Evolutionary conservation across 805 yeast species (phyloP), one percentile per base, ranked within the genome.

Genomic region (Peterozyma xylosa): DNA sequence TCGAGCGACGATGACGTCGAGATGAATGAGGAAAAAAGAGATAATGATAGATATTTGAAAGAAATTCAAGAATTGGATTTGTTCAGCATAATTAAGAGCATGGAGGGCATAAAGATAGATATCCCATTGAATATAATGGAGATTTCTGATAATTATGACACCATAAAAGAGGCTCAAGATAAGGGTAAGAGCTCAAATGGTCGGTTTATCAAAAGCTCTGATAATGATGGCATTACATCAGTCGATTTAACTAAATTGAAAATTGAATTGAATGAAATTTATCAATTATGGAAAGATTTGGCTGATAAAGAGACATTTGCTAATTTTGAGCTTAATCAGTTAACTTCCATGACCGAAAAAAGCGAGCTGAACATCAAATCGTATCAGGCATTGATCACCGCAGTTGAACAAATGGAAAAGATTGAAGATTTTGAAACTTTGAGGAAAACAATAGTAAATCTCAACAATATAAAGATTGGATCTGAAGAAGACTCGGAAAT

Each of bases 41-140:
- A 14, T 3, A n/a, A 38, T 32, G 39, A 44, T 15, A 33, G 21
- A 13, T 13, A 11, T 13, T 33, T 4, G 6, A 7, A 34, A 32
- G 29, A 32, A 17, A 17, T 51, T 48, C 17, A 48, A 27, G 42
- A 49, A 7, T 21, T 64, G 5, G 64, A 60, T 33, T 46, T 73
- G 9, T 69, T 59, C 46, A 50, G 58, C 2, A 48, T 68, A n/a
- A 62, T 74, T 11, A 64, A 62, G 29, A 55, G 50, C 11, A 47
- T 74, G 38, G 72, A 67, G 47, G 30, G 38, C 11, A 51, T 55
- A 18, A 70, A 66, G 2, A 50, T 64, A 11, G 50, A 52, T 0
- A 67, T 73, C 1, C 75, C 78, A 1, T 11, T 46, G 3, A 49
- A 51, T 6, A 54, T 68, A 43, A 68, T 70, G 50, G 56, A 55